A percentile compares a stretch with the other conserved stretches of the same genome.
Evolutionary conservation across 495 filamentous ascomycete genomes (phyloP).

Genomic region (Collariella sp.): DNA sequence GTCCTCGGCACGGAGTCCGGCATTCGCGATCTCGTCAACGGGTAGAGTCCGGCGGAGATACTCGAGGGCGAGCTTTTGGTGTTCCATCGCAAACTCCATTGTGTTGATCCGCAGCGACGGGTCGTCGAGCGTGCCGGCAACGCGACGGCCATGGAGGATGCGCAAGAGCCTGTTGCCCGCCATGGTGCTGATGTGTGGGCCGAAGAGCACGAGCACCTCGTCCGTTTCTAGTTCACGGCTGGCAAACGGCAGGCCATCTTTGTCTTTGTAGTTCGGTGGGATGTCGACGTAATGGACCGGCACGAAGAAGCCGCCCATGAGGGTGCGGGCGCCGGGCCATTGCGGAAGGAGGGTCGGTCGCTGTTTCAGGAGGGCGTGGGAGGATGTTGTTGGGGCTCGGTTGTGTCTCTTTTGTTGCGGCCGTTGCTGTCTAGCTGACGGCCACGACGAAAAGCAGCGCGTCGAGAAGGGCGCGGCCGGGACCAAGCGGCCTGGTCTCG

Average conservation of each 20-base stretch:
- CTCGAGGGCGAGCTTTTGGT: conserved; percentile 45
- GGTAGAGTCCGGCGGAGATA: conserved; percentile 63
- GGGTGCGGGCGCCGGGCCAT: conserved; percentile 21
- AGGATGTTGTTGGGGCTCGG: not conserved
- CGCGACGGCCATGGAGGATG: conserved; percentile 64
- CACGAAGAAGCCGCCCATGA: conserved; percentile 19
- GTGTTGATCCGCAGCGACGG: conserved; percentile 29
- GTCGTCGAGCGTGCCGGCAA: conserved; percentile 65
- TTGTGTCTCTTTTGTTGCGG: not conserved
- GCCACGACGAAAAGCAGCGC: conserved; percentile 16
- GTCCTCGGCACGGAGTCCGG: conserved; percentile 46
- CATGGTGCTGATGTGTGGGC: conserved; percentile 37
- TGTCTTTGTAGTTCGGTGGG: conserved; percentile 40
- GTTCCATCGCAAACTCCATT: conserved; percentile 21
- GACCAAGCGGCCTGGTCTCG: conserved; percentile 8
- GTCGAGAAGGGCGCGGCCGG: conserved; percentile 1
- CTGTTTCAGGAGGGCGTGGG: not conserved
- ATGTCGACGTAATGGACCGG: conserved; percentile 37
- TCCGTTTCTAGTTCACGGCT: conserved; percentile 37
- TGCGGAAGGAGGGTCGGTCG: conserved; percentile 11
- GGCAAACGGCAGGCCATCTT: conserved; percentile 41
- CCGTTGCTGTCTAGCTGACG: not conserved
- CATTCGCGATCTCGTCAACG: conserved; percentile 64
- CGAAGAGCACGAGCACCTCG: conserved; percentile 59
- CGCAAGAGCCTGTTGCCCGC: conserved; percentile 57